Evolutionary conservation across 441 rosid species (phyloP), one percentile per base, ranked within the genome.

Genomic region (Croton setiger): DNA sequence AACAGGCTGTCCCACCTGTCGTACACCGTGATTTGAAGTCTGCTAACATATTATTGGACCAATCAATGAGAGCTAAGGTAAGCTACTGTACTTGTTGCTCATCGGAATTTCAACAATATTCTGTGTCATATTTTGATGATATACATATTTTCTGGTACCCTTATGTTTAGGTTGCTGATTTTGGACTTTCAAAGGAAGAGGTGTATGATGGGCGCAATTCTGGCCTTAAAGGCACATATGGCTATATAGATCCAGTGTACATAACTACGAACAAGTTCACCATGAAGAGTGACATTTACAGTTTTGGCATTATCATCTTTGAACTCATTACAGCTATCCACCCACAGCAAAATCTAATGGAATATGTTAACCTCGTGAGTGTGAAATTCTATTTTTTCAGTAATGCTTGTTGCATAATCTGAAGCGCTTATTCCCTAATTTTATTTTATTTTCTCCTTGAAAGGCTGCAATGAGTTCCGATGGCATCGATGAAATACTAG

Each of bases 21-120:
- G 85, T 96, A 57, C 99, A 96, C 67, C 93, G 98, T 10, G 99
- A 96, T 73, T 75, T 96, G 15, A 96, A 96, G 81, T 91, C 98
- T 5, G 93, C 98, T n/a, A 93, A 96, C 76, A 93, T 96, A 72
- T 74, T 96, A 75, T 76, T 96, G 81, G 99, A 93, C 77, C 84
- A 73, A 49, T 88, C 88, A 59, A 91, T 89, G 99, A 83, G 97
- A 78, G 99, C 99, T 64, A 91, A 91, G 91, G 98, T 93, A 51
- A 82, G 79, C 65, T 43, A 70, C 23, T 58, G 10, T 5, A 5
- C 1, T 39, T 4, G 43, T 39, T 27, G 31, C 31, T 27, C n/a
- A n/a, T n/a, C 31, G 31, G 31, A 27, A 27, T 27, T 27, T 27
- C 31, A 27, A 27, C 31, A 27, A 2, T 27, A 27, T 27, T 0